phyloP scores from a whole-genome alignment of 1,139 yeast genomes.

The Geotrichum armillariae region DNA sequence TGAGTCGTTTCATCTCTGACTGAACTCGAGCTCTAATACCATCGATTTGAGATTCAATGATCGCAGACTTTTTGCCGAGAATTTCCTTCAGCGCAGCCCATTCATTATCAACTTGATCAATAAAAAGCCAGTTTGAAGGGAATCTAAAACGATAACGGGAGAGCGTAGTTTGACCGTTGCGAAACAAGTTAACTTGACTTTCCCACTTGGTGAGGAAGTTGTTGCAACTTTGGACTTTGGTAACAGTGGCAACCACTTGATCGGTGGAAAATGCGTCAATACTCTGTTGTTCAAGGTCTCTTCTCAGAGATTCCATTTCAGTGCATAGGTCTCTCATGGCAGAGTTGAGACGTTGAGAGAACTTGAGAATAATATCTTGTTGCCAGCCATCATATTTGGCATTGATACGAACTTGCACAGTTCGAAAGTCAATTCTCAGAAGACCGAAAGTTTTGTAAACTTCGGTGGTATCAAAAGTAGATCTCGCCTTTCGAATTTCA shows the following conservation, averaged over 20 bases:
- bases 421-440: constrained; percentile 47
- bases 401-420: constrained; percentile 55
- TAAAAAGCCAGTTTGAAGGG: constrained; percentile 57
- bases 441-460: constrained; percentile 45
- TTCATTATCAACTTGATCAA: constrained; percentile 63
- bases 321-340: constrained; percentile 36
- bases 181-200: constrained; percentile 32
- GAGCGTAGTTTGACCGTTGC: constrained; percentile 49
- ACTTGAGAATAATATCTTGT: constrained; percentile 46
- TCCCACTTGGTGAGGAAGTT: constrained; percentile 39
- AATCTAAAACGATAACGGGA: constrained; percentile 49
- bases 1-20: constrained; percentile 45
- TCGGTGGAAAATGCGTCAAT: constrained; percentile 43
- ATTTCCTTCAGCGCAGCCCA: constrained; percentile 49
- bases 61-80: constrained; percentile 41
- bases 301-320: constrained; percentile 35
- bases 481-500: constrained; percentile 49
- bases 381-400: constrained; percentile 63
- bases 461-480: constrained; percentile 54
- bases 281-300: constrained; percentile 39
- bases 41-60: constrained; percentile 49
- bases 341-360: constrained; percentile 43
- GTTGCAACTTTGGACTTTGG: constrained; percentile 38
- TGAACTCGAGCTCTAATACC: constrained; percentile 47
- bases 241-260: constrained; percentile 41